Conservation (phyloP, 176 grass and related monocot genomes). For the Thalia dealbata region DNA sequence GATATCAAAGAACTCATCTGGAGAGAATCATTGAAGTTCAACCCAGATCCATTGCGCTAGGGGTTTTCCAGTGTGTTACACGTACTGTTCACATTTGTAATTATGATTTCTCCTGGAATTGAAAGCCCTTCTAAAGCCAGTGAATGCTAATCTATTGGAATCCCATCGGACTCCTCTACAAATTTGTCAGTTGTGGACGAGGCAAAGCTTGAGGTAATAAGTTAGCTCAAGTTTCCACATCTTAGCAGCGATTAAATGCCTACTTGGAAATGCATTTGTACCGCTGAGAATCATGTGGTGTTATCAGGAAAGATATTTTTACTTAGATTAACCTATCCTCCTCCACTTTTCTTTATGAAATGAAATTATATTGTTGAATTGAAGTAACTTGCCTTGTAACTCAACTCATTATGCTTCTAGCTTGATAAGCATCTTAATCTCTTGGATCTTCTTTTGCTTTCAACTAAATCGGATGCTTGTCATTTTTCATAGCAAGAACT, state of each 20-base stretch:
- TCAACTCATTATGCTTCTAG: not conserved
- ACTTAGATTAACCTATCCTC: not conserved
- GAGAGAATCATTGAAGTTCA: constrained; percentile 90
- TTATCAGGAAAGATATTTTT: not conserved
- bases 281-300: not conserved
- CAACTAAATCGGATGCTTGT: not conserved
- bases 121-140: not conserved
- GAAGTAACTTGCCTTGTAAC: not conserved
- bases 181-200: not conserved
- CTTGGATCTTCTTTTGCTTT: not conserved
- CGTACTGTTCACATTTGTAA: constrained; percentile 1
- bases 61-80: not conserved
- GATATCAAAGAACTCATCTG: constrained; percentile 95
- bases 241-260: not conserved
- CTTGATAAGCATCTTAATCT: not conserved
- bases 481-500: not conserved
- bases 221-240: not conserved
- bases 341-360: not conserved
- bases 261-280: not conserved
- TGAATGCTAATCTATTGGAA: not conserved
- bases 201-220: constrained; percentile 3
- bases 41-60: constrained; percentile 65
- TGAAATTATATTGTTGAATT: not conserved
- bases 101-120: constrained; percentile 1
- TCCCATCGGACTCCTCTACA: not conserved